phyloP scores from a whole-genome alignment of 1,284 basidiomycete genomes.

The Cryptococcus jaspeensis region DNA sequence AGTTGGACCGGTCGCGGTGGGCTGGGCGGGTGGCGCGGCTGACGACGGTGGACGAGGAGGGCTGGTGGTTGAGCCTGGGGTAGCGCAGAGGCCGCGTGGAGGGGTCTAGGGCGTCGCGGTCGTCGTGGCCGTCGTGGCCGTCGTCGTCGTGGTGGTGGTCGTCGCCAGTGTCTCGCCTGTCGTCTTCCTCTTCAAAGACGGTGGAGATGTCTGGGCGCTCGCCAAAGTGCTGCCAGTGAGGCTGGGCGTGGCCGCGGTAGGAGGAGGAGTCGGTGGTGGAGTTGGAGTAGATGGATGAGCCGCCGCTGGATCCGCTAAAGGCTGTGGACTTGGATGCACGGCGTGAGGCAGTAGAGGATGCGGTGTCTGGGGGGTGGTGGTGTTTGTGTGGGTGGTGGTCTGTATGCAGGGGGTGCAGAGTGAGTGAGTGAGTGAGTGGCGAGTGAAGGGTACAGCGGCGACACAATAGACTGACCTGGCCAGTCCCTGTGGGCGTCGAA shows the following conservation, averaged over 20 bases:
- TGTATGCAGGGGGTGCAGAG: neutral
- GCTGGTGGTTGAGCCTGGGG: neutral
- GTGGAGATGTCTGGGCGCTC: conserved; percentile 35
- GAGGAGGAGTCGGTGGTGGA: conserved; percentile 21
- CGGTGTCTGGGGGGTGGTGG: too few relatives aligned
- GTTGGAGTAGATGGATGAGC: conserved; percentile 21
- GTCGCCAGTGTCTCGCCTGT: conserved; percentile 1
- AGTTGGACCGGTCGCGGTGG: conserved; percentile 9
- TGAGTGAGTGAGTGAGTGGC: neutral
- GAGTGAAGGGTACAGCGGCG: conserved; percentile 11
- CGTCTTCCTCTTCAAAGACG: conserved; percentile 36
- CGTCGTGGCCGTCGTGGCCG: conserved; percentile 1
- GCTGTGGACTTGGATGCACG: conserved; percentile 29
- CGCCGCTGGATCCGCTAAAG: conserved; percentile 23
- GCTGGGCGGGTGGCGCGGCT: conserved; percentile 7
- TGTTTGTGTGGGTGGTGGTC: too few relatives aligned
- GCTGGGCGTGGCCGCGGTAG: conserved; percentile 4
- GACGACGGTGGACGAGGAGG: conserved; percentile 16
- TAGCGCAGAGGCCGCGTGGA: neutral
- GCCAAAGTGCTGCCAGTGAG: conserved; percentile 9
- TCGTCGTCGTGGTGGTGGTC: conserved; percentile 18
- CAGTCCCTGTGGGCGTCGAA: too few relatives aligned
- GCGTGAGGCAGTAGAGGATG: conserved; percentile 8
- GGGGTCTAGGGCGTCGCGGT: neutral
- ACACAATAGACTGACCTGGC: too few relatives aligned